phyloP scores from a whole-genome alignment of 345 rosid species.

The Balakata baccata region DNA sequence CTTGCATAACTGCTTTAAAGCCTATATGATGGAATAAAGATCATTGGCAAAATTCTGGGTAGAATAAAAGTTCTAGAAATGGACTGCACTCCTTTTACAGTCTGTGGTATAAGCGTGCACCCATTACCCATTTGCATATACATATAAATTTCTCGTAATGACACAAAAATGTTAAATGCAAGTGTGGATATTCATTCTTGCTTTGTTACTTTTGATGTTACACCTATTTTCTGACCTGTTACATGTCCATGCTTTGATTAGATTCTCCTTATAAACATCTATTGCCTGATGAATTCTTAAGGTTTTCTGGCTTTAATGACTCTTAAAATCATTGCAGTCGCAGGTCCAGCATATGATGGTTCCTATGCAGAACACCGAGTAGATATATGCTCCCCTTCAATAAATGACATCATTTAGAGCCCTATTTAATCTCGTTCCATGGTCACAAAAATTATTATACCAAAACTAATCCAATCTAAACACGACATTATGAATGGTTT shows the following conservation, averaged over 20 bases:
- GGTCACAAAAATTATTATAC: not conserved
- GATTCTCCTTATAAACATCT: not conserved
- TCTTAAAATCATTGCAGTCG: conserved; percentile 10
- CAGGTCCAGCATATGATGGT: conserved; percentile 67
- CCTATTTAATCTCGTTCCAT: conserved; percentile 16
- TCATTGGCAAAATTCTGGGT: not conserved
- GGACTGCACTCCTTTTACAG: not conserved
- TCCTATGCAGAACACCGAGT: conserved; percentile 62
- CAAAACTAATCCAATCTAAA: not conserved
- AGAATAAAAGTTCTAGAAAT: not conserved
- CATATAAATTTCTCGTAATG: not conserved
- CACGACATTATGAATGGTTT: conserved; percentile 11
- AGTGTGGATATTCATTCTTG: not conserved
- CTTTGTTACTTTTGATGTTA: not conserved
- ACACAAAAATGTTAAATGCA: not conserved
- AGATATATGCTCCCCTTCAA: conserved; percentile 14
- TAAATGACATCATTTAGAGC: conserved; percentile 4
- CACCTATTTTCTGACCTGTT: too few species aligned
- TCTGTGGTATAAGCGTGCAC: not conserved
- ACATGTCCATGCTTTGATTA: not conserved
- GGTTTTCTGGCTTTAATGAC: conserved; percentile 1
- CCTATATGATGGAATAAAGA: not conserved
- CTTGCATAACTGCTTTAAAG: not conserved
- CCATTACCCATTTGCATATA: not conserved
- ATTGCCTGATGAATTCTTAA: not conserved